Percentiles rank a stretch among this genome's conserved stretches.
These are phyloP conservation scores for Periconia macrospinosa DNA, from an alignment of 2,329 filamentous ascomycete species.

Conservation along the genomic window DNA sequence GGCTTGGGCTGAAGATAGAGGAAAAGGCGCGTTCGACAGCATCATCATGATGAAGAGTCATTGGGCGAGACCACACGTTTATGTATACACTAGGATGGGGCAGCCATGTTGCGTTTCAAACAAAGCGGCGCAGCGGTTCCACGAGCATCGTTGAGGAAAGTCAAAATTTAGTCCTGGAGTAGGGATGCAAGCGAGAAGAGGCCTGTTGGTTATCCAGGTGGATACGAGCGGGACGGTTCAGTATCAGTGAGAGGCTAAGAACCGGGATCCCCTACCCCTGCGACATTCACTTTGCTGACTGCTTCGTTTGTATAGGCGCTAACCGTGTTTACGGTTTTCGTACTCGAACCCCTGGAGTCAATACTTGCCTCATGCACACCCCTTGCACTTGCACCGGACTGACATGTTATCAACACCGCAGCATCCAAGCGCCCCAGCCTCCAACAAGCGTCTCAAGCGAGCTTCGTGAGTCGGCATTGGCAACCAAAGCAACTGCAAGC, in stretches of 20 bases:
- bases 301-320: slow-evolving; percentile 4
- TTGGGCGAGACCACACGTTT: not conserved
- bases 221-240: not conserved
- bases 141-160: not conserved
- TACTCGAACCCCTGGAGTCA: not conserved
- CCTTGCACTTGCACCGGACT: not conserved
- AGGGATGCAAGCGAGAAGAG: not conserved
- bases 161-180: not conserved
- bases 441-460: not conserved
- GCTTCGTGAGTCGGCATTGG: not conserved
- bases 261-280: not conserved
- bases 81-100: not conserved
- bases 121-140: not conserved
- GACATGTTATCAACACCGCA: not conserved
- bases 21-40: not conserved
- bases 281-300: slow-evolving; percentile 2
- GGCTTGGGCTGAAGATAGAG: not conserved
- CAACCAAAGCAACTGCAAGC: not conserved
- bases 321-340: not conserved
- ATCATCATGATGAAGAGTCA: not conserved
- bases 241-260: not conserved
- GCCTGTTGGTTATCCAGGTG: not conserved
- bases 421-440: slow-evolving; percentile 1
- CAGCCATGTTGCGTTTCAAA: not conserved
- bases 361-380: slow-evolving; percentile 5